Conservation (phyloP, 1,284 basidiomycete genomes). For the Vanrija sp. region DNA sequence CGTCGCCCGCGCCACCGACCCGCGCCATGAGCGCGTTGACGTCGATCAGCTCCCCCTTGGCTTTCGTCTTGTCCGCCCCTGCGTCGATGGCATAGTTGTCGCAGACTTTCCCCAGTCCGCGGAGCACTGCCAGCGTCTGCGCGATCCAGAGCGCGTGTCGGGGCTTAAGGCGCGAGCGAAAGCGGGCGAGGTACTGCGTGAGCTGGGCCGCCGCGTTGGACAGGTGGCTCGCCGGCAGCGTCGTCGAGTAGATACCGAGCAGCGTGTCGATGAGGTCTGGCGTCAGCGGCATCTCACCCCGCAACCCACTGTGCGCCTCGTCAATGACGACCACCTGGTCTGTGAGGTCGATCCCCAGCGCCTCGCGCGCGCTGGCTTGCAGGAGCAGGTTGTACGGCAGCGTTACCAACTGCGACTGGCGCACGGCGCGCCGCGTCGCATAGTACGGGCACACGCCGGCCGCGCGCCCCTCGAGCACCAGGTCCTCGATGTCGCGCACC, state of each 20-base stretch:
- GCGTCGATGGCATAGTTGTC: conserved; percentile 52
- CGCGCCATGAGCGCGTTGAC: conserved; percentile 59
- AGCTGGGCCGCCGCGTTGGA: conserved; percentile 70
- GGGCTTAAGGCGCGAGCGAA: conserved; percentile 69
- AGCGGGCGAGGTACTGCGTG: conserved; percentile 70
- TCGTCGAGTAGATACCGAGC: conserved; percentile 74
- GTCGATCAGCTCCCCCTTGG: conserved; percentile 39
- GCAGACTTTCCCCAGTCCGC: conserved; percentile 61
- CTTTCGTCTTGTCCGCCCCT: conserved; percentile 23
- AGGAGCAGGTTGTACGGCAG: conserved; percentile 92
- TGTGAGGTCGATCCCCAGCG: conserved; percentile 75
- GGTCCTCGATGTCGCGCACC: conserved; percentile 91
- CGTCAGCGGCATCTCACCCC: not conserved
- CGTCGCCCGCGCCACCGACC: conserved; percentile 61
- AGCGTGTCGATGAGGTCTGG: conserved; percentile 81
- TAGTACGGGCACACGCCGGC: conserved; percentile 87
- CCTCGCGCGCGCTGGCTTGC: conserved; percentile 76
- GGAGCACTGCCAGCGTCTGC: conserved; percentile 68
- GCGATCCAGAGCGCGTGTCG: conserved; percentile 73
- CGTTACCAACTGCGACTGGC: conserved; percentile 84
- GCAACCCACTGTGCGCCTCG: conserved; percentile 84
- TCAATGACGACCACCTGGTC: conserved; percentile 87
- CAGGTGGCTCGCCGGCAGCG: conserved; percentile 61
- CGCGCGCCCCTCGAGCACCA: conserved; percentile 66
- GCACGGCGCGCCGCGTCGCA: conserved; percentile 77